Base-by-base conservation (phyloP, 495 filamentous ascomycete species). In the Talaromyces proteolyticus region DNA sequence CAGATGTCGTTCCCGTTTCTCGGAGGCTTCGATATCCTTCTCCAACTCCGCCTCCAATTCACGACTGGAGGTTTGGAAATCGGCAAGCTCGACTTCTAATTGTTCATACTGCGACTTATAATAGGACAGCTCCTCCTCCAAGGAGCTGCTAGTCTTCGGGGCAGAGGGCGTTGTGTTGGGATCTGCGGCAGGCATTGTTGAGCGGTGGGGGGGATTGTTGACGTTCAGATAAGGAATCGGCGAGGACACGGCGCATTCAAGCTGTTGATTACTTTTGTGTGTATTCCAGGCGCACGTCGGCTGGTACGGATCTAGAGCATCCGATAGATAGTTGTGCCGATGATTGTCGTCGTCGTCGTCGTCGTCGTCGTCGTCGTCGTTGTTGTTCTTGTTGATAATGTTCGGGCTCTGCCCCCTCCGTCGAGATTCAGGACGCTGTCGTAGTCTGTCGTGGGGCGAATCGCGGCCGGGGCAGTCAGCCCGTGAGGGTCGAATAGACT, bases 81-180 rank as follows among this genome's bases (percentile, higher is more conserved):
- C 93, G 47, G 88, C 80, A 52, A 98, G 79, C 64, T 98, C 93
- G 44, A 84, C 74, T 70, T 94, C 92, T 8, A 98, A 78, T 60
- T 89, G 82, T 64, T 95, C 89, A 74, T 97, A 96, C 66, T 98
- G 93, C 38, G 83, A 67, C 68, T 98, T 97, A 76, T 97, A 97
- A 75, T 91, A 95, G 36, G 85, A 80, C 21, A 96, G 70, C 46
- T 90, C 85, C 55, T 91, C 85, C 61, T 87, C 81, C 25, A 75
- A 64, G 21, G 73, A 78, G 48, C 81, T 70, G 42, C 73, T 68
- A 50, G 74, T 76, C 55, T 68, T 79, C 24, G 81, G 78, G 43
- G 81, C 81, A 39, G 86, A 82, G 44, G 80, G 76, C 58, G 76
- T 70, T 57, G 85, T 82, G 46, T 84, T 79, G 34, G 20, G 21